Base-by-base conservation (phyloP, 345 rosid genomes). In the Rhodomyrtus tomentosa region DNA sequence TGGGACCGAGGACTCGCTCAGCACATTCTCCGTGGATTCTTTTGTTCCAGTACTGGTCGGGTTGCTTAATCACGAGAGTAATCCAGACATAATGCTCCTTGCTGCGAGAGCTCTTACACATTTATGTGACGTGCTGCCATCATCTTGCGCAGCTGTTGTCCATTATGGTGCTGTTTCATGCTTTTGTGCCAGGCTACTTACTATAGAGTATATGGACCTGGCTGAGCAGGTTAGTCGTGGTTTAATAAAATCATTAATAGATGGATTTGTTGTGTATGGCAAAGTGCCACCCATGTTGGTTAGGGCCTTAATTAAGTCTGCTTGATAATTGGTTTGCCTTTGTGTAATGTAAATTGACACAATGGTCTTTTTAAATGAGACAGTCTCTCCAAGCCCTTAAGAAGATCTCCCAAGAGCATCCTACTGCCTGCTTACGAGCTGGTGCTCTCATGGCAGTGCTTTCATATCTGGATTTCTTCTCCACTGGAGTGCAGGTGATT, bases 361-460 rank as follows among this genome's bases (percentile, higher is more conserved):
- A 24, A 38, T 81, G 86, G 36, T 87, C 81, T 51, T 52, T 81
- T 2, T 87, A 62, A 49, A 85, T 84, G 82, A 15, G 87, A 88
- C 92, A 98, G 99, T 96, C 99, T 81, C 87, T 98, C 87, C 99
- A 98, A 94, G 99, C 99, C 29, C 89, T 98, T 81, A 98, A 98
- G 90, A 98, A 98, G 94, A 98, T 98, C 91, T 98, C 99, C 81
- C 99, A 94, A 90, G 99, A 98, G 87, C 99, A 98, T 84, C 99
- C 99, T 50, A 98, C 99, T 87, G 98, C 99, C n/a, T 98, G 99
- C 88, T 86, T 98, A 88, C 93, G 99, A 83, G 99, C 98, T 50
- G 99, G 99, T 86, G 99, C 99, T 81, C 97, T 98, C 68, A 98
- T 98, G 99, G 99, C 99, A 0, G 99, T 98, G 87, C 99, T 98